A percentile compares a stretch with the other conserved stretches of the same genome.
phyloP scores from a whole-genome alignment of 768 basidiomycete genomes.

The Pisolithus marmoratus region DNA sequence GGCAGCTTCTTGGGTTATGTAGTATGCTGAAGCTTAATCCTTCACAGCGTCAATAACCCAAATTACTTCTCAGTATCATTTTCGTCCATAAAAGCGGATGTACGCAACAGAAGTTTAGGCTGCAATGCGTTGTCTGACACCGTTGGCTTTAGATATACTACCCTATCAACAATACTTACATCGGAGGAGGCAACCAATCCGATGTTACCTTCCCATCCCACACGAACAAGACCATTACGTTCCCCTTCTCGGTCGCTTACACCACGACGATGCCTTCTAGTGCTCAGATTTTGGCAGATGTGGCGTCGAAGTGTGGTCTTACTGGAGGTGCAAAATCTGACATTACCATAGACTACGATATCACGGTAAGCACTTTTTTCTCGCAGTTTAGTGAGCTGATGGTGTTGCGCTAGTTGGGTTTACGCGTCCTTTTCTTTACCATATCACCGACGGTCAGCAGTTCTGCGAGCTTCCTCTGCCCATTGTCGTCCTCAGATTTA shows the following conservation, averaged over 20 bases:
- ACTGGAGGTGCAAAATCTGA: slow-evolving; percentile 38
- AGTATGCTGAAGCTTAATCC: slow-evolving; percentile 1
- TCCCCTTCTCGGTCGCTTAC: slow-evolving; percentile 71
- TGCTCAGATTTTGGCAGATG: slow-evolving; percentile 49
- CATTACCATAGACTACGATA: slow-evolving; percentile 58
- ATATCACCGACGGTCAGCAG: slow-evolving; percentile 64
- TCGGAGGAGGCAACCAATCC: slow-evolving; percentile 56
- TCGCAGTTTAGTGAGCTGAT: not conserved
- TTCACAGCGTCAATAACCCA: slow-evolving; percentile 65
- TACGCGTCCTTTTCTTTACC: slow-evolving; percentile 59
- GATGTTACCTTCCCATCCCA: slow-evolving; percentile 45
- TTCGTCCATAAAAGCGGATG: slow-evolving; percentile 57
- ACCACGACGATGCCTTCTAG: slow-evolving; percentile 47
- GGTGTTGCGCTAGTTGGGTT: slow-evolving; percentile 43
- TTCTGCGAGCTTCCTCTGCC: slow-evolving; percentile 58
- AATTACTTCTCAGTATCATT: slow-evolving; percentile 73
- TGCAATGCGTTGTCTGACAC: slow-evolving; percentile 1
- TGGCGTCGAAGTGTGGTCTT: slow-evolving; percentile 59
- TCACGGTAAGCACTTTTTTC: slow-evolving; percentile 40
- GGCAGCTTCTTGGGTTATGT: slow-evolving; percentile 19
- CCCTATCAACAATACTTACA: slow-evolving; percentile 62
- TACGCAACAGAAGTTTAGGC: slow-evolving; percentile 21
- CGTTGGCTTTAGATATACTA: slow-evolving; percentile 52
- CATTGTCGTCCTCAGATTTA: slow-evolving; percentile 36
- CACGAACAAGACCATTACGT: slow-evolving; percentile 58